Conservation (phyloP, 371 early-diverging fungal genomes). For the Circinella umbellata region DNA sequence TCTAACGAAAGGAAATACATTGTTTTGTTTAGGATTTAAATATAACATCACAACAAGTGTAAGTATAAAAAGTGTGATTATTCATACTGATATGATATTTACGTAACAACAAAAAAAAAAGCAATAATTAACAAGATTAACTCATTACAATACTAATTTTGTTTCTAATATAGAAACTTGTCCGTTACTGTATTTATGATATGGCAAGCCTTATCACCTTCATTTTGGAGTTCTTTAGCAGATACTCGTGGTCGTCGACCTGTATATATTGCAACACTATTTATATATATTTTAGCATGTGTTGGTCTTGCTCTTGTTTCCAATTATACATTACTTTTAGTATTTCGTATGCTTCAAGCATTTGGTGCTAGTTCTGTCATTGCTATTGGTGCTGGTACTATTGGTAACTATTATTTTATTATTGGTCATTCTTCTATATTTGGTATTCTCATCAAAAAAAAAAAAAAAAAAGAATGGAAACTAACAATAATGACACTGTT, state of each 20-base stretch:
- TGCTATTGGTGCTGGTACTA: slow-evolving; percentile 71
- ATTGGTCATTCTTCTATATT: neutral
- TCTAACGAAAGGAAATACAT: neutral
- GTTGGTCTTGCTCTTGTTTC: slow-evolving; percentile 60
- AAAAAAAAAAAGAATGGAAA: no score
- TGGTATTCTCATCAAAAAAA: no score
- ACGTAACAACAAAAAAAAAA: no score
- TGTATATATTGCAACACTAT: slow-evolving; percentile 62
- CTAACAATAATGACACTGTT: no score
- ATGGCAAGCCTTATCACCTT: slow-evolving; percentile 50
- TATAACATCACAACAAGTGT: slow-evolving; percentile 25
- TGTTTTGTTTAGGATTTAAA: slow-evolving; percentile 14
- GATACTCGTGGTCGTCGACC: slow-evolving; percentile 69
- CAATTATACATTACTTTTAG: slow-evolving; percentile 53
- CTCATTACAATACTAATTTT: no score
- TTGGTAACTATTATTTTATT: slow-evolving; percentile 35
- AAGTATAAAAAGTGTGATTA: neutral
- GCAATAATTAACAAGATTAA: no score
- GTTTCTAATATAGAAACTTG: slow-evolving; percentile 25
- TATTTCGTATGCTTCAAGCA: slow-evolving; percentile 68
- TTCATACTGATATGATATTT: neutral
- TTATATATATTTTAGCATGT: slow-evolving; percentile 63
- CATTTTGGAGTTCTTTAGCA: slow-evolving; percentile 71
- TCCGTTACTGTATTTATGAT: slow-evolving; percentile 50
- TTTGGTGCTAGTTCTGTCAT: slow-evolving; percentile 70